Base-by-base conservation (phyloP, 2,329 filamentous ascomycete species). In the Venturia oleaginea region DNA sequence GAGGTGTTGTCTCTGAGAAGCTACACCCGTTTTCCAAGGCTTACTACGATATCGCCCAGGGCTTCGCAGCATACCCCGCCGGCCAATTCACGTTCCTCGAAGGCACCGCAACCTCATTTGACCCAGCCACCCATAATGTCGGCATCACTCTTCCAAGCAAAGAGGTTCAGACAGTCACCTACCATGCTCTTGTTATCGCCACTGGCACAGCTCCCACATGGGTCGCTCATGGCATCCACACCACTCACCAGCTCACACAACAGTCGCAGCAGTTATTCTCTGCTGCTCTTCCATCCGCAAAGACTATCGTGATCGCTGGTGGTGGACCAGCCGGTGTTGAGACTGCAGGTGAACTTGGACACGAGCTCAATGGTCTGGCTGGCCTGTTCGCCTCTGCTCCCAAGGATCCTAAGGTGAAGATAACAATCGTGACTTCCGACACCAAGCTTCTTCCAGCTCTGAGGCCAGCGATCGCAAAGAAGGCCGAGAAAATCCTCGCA, bases 131-230 rank as follows among this genome's bases (percentile, higher is more conserved):
- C 24, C 78, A 81, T 37, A 79, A 71, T 1, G 76, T 86, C 7
- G 72, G 75, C 3, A 75, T 83, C 68, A 70, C 69, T n/a, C 64
- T 67, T 19, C 67, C 60, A 24, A 76, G 73, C 22, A 71, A 70
- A 24, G 71, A 72, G 22, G 68, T 70, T 59, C 70, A 68, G 37
- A 66, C 59, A 4, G 67, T 85, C 13, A 64, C 73, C 2, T 86
- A 82, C 70, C 78, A 84, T 67, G 79, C 81, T n/a, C 75, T 86
- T 2, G 74, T 86, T 60, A 79, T 85, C 65, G 82, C 83, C 10
- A 83, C 82, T 0, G 83, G 83, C 8, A 79, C 79, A 46, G 76
- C 70, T 15, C 81, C 82, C 1, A 71, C 75, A 11, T 74, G 78
- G 32, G 74, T 78, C 0, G 72, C 77, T 3, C 74, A 81, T 62